Base-by-base conservation (phyloP, 257 asterid genomes). In the Craterostigma plantagineum region DNA sequence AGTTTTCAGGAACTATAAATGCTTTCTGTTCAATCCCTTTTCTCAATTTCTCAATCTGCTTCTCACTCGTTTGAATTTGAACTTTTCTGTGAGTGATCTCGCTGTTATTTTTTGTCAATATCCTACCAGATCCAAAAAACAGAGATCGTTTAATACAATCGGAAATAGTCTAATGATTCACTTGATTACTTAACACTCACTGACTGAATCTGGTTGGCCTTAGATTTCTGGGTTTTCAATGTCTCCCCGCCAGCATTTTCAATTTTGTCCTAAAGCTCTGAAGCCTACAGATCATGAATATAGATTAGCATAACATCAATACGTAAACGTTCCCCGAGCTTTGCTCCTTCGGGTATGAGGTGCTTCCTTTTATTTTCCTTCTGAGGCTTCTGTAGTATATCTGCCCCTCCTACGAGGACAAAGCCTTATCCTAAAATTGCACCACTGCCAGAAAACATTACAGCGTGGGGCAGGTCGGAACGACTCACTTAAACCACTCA, bases 161-260 rank as follows among this genome's bases (percentile, higher is more conserved):
- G 1, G 13, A 56, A 35, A 16, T 18, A 12, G 4, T 23, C 30
- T 23, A 23, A 23, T 23, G 30, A 23, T 23, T 23, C 6, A 23
- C 30, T 23, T 23, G 30, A 23, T 23, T 23, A 23, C 30, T 23
- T 23, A 45, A 56, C 33, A 76, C 98, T 79, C 63, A 87, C 99
- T 52, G 91, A 63, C 49, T 90, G 92, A 53, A 90, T 70, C 63
- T 65, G 70, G 57, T 54, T 46, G 50, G 79, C 92, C 46, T 45
- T 70, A 16, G 83, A 63, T 69, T 79, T 83, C 49, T 83, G 94
- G 41, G 45, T 70, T 67, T 65, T 75, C 73, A 90, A 48, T 37
- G 58, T 72, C 57, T 74, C 95, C 12, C 99, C 99, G 33, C 99
- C 99, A 30, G 95, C 99, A 68, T 79, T 83, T 71, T 90, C 99